Evolutionary conservation across 495 filamentous ascomycete species (phyloP), one percentile per base, ranked within the genome.

Genomic region (Penicillium roqueforti): DNA sequence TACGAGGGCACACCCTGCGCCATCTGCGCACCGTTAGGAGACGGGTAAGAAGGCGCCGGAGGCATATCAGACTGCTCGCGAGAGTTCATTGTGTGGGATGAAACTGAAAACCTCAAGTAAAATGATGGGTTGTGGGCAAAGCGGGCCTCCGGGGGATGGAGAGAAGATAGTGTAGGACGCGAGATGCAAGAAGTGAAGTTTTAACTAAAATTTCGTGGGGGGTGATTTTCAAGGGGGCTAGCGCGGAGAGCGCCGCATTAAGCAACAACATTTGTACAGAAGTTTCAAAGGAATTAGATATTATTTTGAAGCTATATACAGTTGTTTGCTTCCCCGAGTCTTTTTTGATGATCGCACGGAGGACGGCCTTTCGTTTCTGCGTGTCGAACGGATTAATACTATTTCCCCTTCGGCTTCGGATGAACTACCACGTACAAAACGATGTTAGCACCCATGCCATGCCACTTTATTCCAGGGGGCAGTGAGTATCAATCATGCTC

Each of bases 351-450:
- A 71, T 73, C 63, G 59, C 57, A 62, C 71, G 66, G 66, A 71
- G 61, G 65, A 68, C 68, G 73, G 73, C 68, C 64, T 73, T 76
- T 76, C 65, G 67, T 76, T 76, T 76, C 73, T 76, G 73, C 73
- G 73, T 70, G 67, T 65, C 62, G 62, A 65, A 62, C 73, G 73
- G 73, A 76, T 76, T 76, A 76, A 76, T 66, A 74, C 71, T 72
- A 72, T 76, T 76, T 74, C 73, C 72, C 67, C 63, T 62, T 68
- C 63, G 61, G 54, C 56, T 10, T 56, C 66, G 65, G 61, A 58
- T 58, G 50, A 53, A 49, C 37, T 50, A 41, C n/a, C 14, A n/a
- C 20, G 10, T n/a, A 26, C 22, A 13, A n/a, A 16, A n/a, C 32
- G n/a, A 36, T 36, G 32, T 36, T 16, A n/a, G 4, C 14, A 36